Percentiles rank a stretch among this genome's conserved stretches.
Evolutionary conservation across 73 alveolate species (phyloP).

Genomic region (Tetrahymena malaccensis): DNA sequence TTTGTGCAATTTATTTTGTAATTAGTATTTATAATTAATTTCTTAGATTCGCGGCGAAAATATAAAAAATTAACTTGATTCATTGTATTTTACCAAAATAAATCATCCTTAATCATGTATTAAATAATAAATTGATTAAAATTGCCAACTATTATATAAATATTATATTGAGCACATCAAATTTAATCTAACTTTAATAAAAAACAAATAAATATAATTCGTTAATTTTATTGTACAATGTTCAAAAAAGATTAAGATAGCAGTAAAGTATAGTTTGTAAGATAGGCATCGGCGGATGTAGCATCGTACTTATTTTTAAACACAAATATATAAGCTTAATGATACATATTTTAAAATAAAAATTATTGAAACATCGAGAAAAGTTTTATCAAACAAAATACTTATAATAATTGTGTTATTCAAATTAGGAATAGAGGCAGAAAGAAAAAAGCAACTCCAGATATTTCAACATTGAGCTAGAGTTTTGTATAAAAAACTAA

Average conservation of each 20-base stretch:
- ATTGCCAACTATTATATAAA: background rate
- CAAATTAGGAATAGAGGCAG: background rate
- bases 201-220: background rate
- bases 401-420: background rate
- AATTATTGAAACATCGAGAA: background rate
- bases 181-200: background rate
- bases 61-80: background rate
- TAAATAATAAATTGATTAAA: background rate
- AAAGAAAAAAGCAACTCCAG: background rate
- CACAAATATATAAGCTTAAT: background rate
- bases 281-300: background rate
- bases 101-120: background rate
- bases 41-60: background rate
- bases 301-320: background rate
- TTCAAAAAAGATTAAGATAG: background rate
- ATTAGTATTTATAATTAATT: background rate
- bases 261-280: background rate
- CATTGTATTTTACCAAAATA: background rate
- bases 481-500: background rate
- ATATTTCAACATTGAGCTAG: background rate
- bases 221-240: background rate
- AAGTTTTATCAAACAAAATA: background rate
- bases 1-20: background rate
- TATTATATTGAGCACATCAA: background rate
- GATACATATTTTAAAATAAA: background rate